These are phyloP conservation scores for Calocera viscosa DNA, from an alignment of 768 basidiomycete species.

Conservation along the genomic window DNA sequence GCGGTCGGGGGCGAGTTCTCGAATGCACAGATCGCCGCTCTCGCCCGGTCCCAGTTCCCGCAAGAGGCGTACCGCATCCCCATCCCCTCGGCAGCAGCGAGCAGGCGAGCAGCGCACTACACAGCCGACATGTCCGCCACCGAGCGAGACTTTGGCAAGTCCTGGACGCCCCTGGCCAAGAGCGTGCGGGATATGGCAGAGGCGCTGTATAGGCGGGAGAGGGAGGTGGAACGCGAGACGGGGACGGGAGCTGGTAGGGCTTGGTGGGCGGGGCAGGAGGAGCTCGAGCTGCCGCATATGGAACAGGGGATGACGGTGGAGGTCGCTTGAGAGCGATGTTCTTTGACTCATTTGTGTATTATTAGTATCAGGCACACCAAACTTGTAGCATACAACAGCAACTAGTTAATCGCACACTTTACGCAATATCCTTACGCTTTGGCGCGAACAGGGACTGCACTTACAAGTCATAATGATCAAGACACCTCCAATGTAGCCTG, in stretches of 20 bases:
- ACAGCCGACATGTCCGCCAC: background rate
- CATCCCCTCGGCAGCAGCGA: background rate
- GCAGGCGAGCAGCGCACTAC: background rate
- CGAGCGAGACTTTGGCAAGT: background rate
- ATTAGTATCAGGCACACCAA: too few species aligned
- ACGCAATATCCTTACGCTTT: too few species aligned
- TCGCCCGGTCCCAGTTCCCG: background rate
- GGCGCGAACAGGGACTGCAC: too few species aligned
- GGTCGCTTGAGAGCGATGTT: background rate
- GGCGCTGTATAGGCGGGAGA: background rate
- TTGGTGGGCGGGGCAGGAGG: background rate
- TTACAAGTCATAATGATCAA: background rate
- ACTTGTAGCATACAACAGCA: too few species aligned
- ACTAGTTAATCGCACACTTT: too few species aligned
- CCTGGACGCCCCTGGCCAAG: background rate
- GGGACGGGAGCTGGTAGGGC: background rate
- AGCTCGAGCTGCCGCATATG: background rate
- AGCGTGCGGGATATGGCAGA: slow-evolving; percentile 1
- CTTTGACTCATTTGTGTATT: too few species aligned
- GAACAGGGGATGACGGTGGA: background rate
- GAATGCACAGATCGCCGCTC: background rate
- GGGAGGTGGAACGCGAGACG: background rate
- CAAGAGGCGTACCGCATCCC: background rate
- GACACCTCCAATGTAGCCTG: background rate
- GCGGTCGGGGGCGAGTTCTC: background rate